A percentile compares a stretch with the other conserved stretches of the same genome.
phyloP scores from a whole-genome alignment of 176 grass and related monocot species.

The Stipa capillata region DNA sequence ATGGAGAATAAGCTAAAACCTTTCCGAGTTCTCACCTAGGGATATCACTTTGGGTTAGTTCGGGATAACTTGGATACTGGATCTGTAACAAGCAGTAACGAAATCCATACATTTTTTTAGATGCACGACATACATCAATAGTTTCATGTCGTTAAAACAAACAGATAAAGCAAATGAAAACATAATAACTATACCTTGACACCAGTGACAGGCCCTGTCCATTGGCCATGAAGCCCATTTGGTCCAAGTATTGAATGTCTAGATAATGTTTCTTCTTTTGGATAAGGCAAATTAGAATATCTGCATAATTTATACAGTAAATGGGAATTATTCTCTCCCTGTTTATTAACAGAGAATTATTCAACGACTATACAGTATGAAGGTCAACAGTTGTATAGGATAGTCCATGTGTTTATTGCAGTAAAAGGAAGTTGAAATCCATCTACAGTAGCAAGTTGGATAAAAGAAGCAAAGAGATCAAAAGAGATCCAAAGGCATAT shows the following conservation, averaged over 20 bases:
- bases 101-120: conserved; percentile 10
- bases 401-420: not conserved
- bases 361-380: not conserved
- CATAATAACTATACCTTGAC: conserved; percentile 66
- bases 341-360: not conserved
- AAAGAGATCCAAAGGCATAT: not conserved
- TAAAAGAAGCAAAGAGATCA: conserved; percentile 9
- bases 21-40: conserved; percentile 41
- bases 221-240: conserved; percentile 65
- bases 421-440: not conserved
- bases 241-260: conserved; percentile 91
- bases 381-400: not conserved
- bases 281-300: conserved; percentile 53
- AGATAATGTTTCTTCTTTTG: conserved; percentile 90
- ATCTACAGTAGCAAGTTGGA: conserved; percentile 12
- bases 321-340: not conserved
- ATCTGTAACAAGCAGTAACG: conserved; percentile 47
- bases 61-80: conserved; percentile 73
- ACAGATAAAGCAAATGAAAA: conserved; percentile 1
- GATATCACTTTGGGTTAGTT: conserved; percentile 58
- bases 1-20: conserved; percentile 4
- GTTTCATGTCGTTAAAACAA: not conserved
- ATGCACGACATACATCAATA: too few species aligned
- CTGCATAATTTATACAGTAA: conserved; percentile 44
- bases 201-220: conserved; percentile 50